Base-by-base conservation (phyloP, 768 basidiomycete species). In the Amyloporia xantha region DNA sequence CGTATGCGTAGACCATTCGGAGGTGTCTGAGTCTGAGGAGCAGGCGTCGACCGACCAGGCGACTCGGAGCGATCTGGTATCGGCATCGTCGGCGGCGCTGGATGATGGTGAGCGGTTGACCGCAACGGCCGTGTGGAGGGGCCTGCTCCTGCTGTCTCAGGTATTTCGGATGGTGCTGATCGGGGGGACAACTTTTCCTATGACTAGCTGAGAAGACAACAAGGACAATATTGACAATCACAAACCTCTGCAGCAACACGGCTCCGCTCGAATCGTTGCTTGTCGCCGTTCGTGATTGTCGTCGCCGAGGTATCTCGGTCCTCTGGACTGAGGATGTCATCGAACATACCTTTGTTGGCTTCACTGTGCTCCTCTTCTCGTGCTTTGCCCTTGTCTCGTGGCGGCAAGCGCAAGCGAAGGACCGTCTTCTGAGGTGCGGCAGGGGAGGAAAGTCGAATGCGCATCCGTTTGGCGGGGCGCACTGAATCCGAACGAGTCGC, bases 251-350 rank as follows among this genome's bases (percentile, higher is more conserved):
- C 89, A 11, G 70, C 62, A n/a, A 72, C 57, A 44, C 84, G 73
- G 59, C 84, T 87, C 50, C 74, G 72, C 55, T 92, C 88, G 62
- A 89, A 97, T 44, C 77, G 73, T 41, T 71, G 62, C 58, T 84
- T 82, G 64, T 95, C 92, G 4, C 58, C 55, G 25, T 68, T 66
- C 3, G 66, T 63, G 23, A 94, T 85, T 0, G 64, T 63, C 6
- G 92, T 91, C 61, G 79, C 82, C 19, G 72, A 68, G 38, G 76
- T 83, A 60, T 91, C 90, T 28, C 90, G 78, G 47, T 95, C 86
- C 15, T 72, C 72, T 1, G 72, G 66, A 12, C 65, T 66, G 28
- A 98, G 72, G 35, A 95, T 74, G 19, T 92, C 93, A 41, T 96
- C 93, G 60, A 94, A 97, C 43, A 92, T 71, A 21, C 84, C 82